These are phyloP conservation scores for Suhomyces atakaporum DNA, from an alignment of 1,139 yeast species.

Conservation along the genomic window DNA sequence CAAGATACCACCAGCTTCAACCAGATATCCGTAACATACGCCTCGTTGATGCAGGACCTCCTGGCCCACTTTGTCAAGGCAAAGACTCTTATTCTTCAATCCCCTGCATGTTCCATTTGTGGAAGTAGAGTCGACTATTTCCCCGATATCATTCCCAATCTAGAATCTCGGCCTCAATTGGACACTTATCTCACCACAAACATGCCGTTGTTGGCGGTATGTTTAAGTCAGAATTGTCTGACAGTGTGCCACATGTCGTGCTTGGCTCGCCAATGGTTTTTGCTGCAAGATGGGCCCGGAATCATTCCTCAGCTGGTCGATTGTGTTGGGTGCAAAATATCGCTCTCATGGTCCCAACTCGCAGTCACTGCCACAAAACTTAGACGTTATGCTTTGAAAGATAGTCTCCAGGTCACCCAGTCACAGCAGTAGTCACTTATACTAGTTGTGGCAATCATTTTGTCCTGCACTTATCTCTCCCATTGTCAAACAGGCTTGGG, in stretches of 20 bases:
- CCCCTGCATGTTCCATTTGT: conserved; percentile 32
- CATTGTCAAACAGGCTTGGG: too few species aligned
- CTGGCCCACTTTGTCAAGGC: conserved; percentile 1
- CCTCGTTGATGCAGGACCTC: background rate
- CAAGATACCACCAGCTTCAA: background rate
- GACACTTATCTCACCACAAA: background rate
- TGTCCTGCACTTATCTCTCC: too few species aligned
- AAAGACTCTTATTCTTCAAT: conserved; percentile 5
- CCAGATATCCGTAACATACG: background rate
- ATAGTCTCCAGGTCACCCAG: conserved; percentile 2
- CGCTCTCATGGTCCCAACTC: conserved; percentile 10
- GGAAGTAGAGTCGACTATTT: conserved; percentile 28
- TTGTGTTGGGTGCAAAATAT: conserved; percentile 9
- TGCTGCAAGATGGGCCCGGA: conserved; percentile 17
- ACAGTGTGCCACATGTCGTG: conserved; percentile 47
- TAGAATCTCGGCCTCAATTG: background rate
- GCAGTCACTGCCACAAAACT: conserved; percentile 14
- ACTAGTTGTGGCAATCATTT: too few species aligned
- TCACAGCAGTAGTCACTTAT: too few species aligned
- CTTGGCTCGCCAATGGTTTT: conserved; percentile 26
- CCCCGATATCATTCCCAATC: conserved; percentile 22
- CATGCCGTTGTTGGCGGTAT: conserved; percentile 32
- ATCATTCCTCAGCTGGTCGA: conserved; percentile 7
- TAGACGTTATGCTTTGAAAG: conserved; percentile 13
- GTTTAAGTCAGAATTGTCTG: conserved; percentile 35